A percentile compares a stretch with the other conserved stretches of the same genome.
phyloP scores from a whole-genome alignment of 2,329 filamentous ascomycete genomes.

The Penicillium glabrum region DNA sequence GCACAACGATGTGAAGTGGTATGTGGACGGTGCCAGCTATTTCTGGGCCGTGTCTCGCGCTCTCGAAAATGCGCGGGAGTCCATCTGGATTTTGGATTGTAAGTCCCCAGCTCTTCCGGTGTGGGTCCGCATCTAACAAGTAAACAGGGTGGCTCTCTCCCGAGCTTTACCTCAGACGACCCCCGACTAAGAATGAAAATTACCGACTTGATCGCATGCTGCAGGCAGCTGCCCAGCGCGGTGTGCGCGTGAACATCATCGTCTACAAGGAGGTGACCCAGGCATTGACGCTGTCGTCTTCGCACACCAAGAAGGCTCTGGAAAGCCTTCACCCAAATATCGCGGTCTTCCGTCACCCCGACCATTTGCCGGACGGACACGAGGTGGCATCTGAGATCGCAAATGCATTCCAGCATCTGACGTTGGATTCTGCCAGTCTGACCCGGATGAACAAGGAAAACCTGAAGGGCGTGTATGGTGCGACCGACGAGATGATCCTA shows the following conservation, averaged over 20 bases:
- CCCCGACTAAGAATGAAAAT: slow-evolving; percentile 75
- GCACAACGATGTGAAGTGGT: slow-evolving; percentile 79
- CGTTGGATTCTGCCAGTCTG: slow-evolving; percentile 54
- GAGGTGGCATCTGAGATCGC: slow-evolving; percentile 61
- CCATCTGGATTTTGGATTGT: slow-evolving; percentile 83
- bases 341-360: slow-evolving; percentile 84
- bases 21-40: slow-evolving; percentile 79
- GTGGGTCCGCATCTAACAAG: slow-evolving; percentile 9
- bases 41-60: slow-evolving; percentile 83
- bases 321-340: slow-evolving; percentile 81
- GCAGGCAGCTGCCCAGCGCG: slow-evolving; percentile 75
- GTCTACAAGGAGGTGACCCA: slow-evolving; percentile 90
- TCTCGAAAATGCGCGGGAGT: slow-evolving; percentile 72
- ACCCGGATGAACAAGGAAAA: slow-evolving; percentile 70
- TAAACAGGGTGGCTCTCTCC: slow-evolving; percentile 73
- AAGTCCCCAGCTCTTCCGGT: slow-evolving; percentile 13
- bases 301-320: slow-evolving; percentile 77
- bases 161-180: slow-evolving; percentile 80
- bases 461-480: slow-evolving; percentile 77
- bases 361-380: slow-evolving; percentile 75
- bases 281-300: slow-evolving; percentile 61
- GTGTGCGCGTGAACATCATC: slow-evolving; percentile 80
- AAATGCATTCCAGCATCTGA: slow-evolving; percentile 56
- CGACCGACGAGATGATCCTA: slow-evolving; percentile 75
- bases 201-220: slow-evolving; percentile 85